These are phyloP conservation scores for Diplodia mutila DNA, from an alignment of 2,329 filamentous ascomycete genomes.

Conservation along the genomic window DNA sequence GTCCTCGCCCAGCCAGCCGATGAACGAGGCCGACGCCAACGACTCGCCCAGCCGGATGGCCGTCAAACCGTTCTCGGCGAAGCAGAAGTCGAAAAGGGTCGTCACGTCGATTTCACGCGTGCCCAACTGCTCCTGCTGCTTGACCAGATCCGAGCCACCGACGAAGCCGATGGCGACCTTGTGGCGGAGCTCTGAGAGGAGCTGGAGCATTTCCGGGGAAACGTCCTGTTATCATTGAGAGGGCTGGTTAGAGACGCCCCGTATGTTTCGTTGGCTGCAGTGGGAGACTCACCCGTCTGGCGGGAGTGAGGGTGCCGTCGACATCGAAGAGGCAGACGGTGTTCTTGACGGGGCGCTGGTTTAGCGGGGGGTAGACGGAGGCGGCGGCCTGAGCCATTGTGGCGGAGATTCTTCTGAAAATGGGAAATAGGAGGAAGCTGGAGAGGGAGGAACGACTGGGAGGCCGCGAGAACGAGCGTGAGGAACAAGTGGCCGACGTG, in stretches of 20 bases:
- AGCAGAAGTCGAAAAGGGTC: conserved; percentile 94
- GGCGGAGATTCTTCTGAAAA: background rate
- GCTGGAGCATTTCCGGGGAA: conserved; percentile 78
- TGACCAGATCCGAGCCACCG: conserved; percentile 86
- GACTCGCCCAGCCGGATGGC: conserved; percentile 81
- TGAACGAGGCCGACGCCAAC: conserved; percentile 82
- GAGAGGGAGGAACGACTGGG: background rate
- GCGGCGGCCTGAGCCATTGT: conserved; percentile 47
- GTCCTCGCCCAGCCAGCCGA: conserved; percentile 85
- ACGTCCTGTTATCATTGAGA: conserved; percentile 56
- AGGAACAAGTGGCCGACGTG: background rate
- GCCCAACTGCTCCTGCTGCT: conserved; percentile 96
- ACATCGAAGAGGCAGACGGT: conserved; percentile 97
- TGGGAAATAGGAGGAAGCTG: background rate
- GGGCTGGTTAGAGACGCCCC: conserved; percentile 46
- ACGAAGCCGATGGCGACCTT: conserved; percentile 91
- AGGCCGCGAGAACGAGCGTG: background rate
- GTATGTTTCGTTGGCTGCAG: background rate
- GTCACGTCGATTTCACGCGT: conserved; percentile 70
- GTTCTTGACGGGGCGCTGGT: conserved; percentile 84
- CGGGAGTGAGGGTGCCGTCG: conserved; percentile 85
- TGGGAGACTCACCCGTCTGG: conserved; percentile 66
- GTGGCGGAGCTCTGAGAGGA: conserved; percentile 79
- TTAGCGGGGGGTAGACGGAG: conserved; percentile 70
- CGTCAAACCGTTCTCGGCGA: conserved; percentile 93